Evolutionary conservation across 2,329 filamentous ascomycete genomes (phyloP).

Genomic region (Penicillium sp.): DNA sequence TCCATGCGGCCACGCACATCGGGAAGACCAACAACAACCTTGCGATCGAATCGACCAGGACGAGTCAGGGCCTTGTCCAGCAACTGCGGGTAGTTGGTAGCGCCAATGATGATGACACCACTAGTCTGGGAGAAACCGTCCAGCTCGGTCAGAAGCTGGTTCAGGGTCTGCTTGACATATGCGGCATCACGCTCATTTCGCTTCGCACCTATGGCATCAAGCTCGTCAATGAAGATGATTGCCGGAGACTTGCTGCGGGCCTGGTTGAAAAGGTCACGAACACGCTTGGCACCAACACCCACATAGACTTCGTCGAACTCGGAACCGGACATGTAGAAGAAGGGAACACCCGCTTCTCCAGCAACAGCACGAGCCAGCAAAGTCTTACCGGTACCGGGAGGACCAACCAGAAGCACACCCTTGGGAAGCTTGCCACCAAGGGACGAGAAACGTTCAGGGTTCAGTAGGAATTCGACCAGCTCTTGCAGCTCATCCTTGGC

Average conservation of each 20-base stretch:
- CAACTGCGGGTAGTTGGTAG: constrained; percentile 93
- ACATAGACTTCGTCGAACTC: constrained; percentile 99
- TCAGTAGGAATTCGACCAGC: constrained; percentile 92
- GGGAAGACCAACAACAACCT: constrained; percentile 84
- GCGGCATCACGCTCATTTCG: constrained; percentile 90
- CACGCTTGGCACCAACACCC: constrained; percentile 93
- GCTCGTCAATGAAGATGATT: constrained; percentile 94
- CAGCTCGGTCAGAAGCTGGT: constrained; percentile 94
- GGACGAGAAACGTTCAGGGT: constrained; percentile 89
- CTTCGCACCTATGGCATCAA: constrained; percentile 93
- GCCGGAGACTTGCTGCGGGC: constrained; percentile 85
- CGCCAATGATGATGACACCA: constrained; percentile 92
- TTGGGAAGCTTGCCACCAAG: constrained; percentile 97
- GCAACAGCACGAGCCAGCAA: constrained; percentile 93
- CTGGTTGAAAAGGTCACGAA: constrained; percentile 86
- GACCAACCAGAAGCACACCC: constrained; percentile 91
- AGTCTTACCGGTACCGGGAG: constrained; percentile 97
- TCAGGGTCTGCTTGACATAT: constrained; percentile 96
- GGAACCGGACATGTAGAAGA: constrained; percentile 99
- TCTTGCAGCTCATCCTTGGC: constrained; percentile 98
- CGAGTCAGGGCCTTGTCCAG: constrained; percentile 94
- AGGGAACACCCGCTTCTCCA: constrained; percentile 94
- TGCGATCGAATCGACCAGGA: constrained; percentile 93
- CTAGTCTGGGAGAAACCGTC: constrained; percentile 96
- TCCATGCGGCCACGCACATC: constrained; percentile 92